Percentiles rank a stretch among this genome's conserved stretches.
phyloP scores from a whole-genome alignment of 495 filamentous ascomycete genomes.

The Clohesyomyces aquaticus region DNA sequence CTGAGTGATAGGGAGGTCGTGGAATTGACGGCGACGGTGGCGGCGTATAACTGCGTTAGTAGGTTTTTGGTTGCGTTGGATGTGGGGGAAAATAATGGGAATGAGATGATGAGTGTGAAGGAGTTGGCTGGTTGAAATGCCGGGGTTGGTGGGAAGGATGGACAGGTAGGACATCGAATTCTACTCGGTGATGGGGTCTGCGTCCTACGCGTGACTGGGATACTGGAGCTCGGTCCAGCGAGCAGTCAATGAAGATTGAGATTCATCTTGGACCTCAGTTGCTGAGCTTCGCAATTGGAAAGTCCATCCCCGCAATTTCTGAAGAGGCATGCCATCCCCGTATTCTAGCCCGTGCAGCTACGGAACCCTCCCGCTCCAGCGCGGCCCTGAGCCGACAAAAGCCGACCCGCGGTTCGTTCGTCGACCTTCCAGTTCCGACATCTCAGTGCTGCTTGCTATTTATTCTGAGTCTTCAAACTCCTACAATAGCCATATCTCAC shows the following conservation, averaged over 20 bases:
- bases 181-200: no score
- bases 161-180: no score
- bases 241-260: not conserved
- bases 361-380: no score
- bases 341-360: no score
- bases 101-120: constrained; percentile 30
- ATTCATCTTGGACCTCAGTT: not conserved
- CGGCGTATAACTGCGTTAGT: constrained; percentile 85
- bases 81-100: constrained; percentile 65
- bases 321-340: no score
- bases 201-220: no score
- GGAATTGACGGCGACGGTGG: constrained; percentile 68
- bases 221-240: no score
- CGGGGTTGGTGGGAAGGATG: not conserved
- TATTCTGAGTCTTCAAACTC: constrained; percentile 6
- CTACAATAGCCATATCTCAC: not conserved
- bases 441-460: not conserved
- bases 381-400: constrained; percentile 5
- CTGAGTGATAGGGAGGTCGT: constrained; percentile 58
- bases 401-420: constrained; percentile 26
- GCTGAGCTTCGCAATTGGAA: not conserved
- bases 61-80: constrained; percentile 83
- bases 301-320: no score
- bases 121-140: constrained; percentile 15
- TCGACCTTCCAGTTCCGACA: constrained; percentile 3